Conservation (phyloP, 176 grass and related monocot genomes). For the Oryza glumipatula region DNA sequence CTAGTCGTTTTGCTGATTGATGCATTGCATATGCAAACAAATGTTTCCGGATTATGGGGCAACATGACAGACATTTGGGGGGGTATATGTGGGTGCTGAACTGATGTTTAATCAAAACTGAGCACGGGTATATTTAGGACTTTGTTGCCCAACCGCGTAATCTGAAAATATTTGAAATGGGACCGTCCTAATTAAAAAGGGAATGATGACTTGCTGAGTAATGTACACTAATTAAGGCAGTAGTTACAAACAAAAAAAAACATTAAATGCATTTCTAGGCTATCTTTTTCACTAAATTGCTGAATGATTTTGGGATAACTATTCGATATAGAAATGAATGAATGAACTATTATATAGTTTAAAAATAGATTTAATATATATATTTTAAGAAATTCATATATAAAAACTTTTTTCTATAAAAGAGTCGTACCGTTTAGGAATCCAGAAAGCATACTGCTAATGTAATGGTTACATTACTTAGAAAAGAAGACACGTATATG, state of each 20-base stretch:
- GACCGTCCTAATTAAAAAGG: not conserved
- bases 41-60: constrained; percentile 18
- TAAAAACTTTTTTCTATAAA: too few relatives aligned
- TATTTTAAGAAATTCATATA: too few relatives aligned
- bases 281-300: too few relatives aligned
- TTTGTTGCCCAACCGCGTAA: not conserved
- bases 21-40: constrained; percentile 23
- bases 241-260: not conserved
- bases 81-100: too few relatives aligned
- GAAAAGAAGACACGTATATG: too few relatives aligned
- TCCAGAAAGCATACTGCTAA: too few relatives aligned
- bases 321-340: too few relatives aligned
- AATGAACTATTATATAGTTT: too few relatives aligned
- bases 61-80: not conserved
- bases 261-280: not conserved
- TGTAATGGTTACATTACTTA: too few relatives aligned
- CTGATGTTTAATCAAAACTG: not conserved
- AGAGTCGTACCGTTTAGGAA: too few relatives aligned
- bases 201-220: not conserved
- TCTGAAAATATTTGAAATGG: not conserved
- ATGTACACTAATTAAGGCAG: not conserved
- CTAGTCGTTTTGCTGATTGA: not conserved
- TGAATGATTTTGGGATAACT: too few relatives aligned
- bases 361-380: too few relatives aligned
- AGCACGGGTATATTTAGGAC: not conserved